These are phyloP conservation scores for Pythium periplocum DNA, from an alignment of 352 stramenopile species.

Conservation along the genomic window DNA sequence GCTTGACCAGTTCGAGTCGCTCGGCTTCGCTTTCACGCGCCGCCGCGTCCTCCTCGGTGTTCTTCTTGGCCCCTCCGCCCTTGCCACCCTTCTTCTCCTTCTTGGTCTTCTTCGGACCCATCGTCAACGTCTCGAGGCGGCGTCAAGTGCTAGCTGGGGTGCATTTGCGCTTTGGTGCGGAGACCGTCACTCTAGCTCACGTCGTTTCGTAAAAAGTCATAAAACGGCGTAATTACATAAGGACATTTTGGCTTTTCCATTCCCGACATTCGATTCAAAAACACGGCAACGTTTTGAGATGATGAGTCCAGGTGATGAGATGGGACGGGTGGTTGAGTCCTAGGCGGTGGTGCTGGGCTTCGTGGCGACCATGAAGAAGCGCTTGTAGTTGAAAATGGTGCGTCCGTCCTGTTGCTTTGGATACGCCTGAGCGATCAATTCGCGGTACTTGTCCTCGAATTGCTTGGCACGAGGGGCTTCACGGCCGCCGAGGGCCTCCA, in stretches of 20 bases:
- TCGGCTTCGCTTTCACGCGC: constrained; percentile 62
- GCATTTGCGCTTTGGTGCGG: too few species aligned
- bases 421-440: constrained; percentile 49
- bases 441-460: constrained; percentile 51
- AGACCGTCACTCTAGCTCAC: not conserved
- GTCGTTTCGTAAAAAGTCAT: constrained; percentile 18
- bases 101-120: constrained; percentile 66
- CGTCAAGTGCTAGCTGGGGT: too few species aligned
- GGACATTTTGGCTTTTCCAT: not conserved
- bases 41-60: constrained; percentile 47
- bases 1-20: constrained; percentile 64
- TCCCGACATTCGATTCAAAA: too few species aligned
- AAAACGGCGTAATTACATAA: constrained; percentile 1
- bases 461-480: constrained; percentile 16
- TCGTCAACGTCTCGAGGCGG: constrained; percentile 4
- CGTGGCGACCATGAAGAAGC: constrained; percentile 61
- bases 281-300: too few species aligned
- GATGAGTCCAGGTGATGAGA: too few species aligned
- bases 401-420: constrained; percentile 44
- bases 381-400: constrained; percentile 62
- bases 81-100: constrained; percentile 60
- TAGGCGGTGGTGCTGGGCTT: constrained; percentile 34
- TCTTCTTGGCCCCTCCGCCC: constrained; percentile 39
- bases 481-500: constrained; percentile 41
- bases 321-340: constrained; percentile 3